Percentiles rank a stretch among this genome's conserved stretches.
phyloP scores from a whole-genome alignment of 2,329 filamentous ascomycete species.

The Ceratocystis huliohia region DNA sequence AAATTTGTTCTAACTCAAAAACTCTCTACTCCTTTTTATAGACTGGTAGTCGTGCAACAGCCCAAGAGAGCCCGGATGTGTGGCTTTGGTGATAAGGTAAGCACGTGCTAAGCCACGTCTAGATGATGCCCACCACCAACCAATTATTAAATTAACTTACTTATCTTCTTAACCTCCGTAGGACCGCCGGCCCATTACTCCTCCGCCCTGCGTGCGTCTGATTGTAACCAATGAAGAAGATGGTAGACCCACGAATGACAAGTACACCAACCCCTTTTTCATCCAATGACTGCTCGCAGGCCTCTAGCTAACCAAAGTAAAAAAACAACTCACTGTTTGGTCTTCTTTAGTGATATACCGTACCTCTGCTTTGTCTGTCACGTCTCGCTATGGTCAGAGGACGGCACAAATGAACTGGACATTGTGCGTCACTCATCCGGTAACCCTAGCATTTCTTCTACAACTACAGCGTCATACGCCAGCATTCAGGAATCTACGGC shows the following conservation, averaged over 20 bases:
- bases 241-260: slow-evolving; percentile 37
- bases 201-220: slow-evolving; percentile 79
- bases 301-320: background rate
- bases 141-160: background rate
- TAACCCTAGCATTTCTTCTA: slow-evolving; percentile 66
- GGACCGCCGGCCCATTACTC: slow-evolving; percentile 92
- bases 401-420: slow-evolving; percentile 52
- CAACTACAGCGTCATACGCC: slow-evolving; percentile 42
- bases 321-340: background rate
- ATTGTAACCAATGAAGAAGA: slow-evolving; percentile 63
- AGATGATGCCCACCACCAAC: background rate
- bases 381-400: slow-evolving; percentile 56
- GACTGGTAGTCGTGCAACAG: slow-evolving; percentile 75
- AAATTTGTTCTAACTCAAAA: background rate
- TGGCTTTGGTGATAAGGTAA: slow-evolving; percentile 93
- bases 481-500: slow-evolving; percentile 25
- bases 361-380: slow-evolving; percentile 45
- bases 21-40: slow-evolving; percentile 25
- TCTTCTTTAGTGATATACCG: slow-evolving; percentile 42
- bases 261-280: slow-evolving; percentile 4
- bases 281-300: background rate
- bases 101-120: slow-evolving; percentile 21
- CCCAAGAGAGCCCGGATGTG: slow-evolving; percentile 93
- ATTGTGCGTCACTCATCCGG: slow-evolving; percentile 52
- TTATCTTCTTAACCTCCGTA: slow-evolving; percentile 29